Evolutionary conservation across 1,139 yeast genomes (phyloP).

Genomic region (Candida sp.): DNA sequence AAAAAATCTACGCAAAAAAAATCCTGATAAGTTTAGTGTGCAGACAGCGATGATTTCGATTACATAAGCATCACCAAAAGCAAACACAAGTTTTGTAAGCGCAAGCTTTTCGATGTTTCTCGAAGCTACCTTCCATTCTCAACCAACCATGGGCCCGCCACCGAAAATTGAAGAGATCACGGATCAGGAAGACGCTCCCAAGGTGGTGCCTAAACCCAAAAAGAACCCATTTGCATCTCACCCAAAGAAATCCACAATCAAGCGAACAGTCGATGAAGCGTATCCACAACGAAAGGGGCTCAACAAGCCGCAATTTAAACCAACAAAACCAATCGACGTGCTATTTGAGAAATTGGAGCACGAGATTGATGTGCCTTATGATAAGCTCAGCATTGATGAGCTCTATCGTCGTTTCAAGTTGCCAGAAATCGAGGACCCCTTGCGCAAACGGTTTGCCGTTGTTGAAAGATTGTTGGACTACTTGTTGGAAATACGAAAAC

Average conservation of each 20-base stretch:
- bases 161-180: slow-evolving; percentile 33
- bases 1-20: neutral
- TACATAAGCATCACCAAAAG: neutral
- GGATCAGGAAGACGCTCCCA: neutral
- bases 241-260: slow-evolving; percentile 32
- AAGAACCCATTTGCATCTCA: slow-evolving; percentile 37
- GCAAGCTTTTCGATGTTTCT: neutral
- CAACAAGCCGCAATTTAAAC: slow-evolving; percentile 33
- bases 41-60: neutral
- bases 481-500: slow-evolving; percentile 38
- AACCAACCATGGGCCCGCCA: slow-evolving; percentile 12
- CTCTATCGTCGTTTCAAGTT: slow-evolving; percentile 15
- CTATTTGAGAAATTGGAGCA: slow-evolving; percentile 36
- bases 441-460: slow-evolving; percentile 22
- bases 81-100: too few species aligned
- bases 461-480: slow-evolving; percentile 31
- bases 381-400: slow-evolving; percentile 23
- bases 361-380: slow-evolving; percentile 27
- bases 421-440: slow-evolving; percentile 3
- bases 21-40: neutral
- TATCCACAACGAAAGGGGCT: slow-evolving; percentile 41
- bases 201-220: slow-evolving; percentile 5
- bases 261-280: slow-evolving; percentile 37
- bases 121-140: neutral
- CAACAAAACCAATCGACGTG: slow-evolving; percentile 39